Conservation (phyloP, 345 rosid species). For the Dovyalis caffra region DNA sequence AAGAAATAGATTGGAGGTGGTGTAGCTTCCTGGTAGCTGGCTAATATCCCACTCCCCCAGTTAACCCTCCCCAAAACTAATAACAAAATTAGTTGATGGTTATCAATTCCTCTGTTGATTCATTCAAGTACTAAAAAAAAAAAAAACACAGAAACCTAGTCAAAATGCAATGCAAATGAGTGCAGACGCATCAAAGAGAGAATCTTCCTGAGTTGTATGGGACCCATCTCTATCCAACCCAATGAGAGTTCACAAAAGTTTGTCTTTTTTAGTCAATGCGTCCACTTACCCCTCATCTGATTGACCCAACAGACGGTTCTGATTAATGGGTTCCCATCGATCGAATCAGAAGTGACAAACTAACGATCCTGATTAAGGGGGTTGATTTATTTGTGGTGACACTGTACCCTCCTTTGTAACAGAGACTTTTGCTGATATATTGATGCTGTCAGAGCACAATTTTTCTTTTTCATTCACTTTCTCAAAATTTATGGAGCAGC, state of each 20-base stretch:
- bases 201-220: constrained; percentile 25
- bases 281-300: not conserved
- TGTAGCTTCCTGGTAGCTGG: constrained; percentile 13
- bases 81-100: too few species aligned
- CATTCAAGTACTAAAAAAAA: not conserved
- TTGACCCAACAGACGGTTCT: constrained; percentile 22
- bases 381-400: constrained; percentile 21
- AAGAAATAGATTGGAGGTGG: constrained; percentile 14
- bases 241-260: not conserved
- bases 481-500: not conserved
- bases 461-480: constrained; percentile 9
- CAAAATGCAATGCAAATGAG: not conserved
- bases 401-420: constrained; percentile 6
- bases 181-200: not conserved
- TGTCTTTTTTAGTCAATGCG: not conserved
- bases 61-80: not conserved
- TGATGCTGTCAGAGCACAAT: not conserved
- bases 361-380: constrained; percentile 28
- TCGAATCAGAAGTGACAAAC: not conserved
- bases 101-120: not conserved
- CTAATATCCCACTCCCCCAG: not conserved
- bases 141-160: not conserved
- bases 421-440: constrained; percentile 14
- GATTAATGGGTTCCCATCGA: constrained; percentile 7
- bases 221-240: constrained; percentile 8